phyloP scores from a whole-genome alignment of 2,329 filamentous ascomycete genomes.

The Apiospora pterosperma region DNA sequence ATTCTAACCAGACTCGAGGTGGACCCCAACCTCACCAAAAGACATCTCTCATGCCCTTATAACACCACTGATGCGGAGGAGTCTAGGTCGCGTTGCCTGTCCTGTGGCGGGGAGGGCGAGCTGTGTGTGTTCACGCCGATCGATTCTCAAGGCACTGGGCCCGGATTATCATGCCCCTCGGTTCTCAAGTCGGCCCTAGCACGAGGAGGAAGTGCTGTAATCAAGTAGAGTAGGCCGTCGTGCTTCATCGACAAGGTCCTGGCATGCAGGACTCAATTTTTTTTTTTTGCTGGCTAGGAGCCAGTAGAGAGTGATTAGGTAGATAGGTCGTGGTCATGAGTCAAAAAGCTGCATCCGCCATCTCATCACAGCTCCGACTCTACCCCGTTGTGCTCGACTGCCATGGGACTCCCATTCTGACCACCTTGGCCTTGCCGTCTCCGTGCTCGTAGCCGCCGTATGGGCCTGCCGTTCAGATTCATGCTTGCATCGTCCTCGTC shows the following conservation, averaged over 20 bases:
- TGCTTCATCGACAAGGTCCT: not conserved
- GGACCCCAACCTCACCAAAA: not conserved
- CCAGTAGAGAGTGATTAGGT: not conserved
- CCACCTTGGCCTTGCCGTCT: constrained; percentile 43
- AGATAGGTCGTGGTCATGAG: not conserved
- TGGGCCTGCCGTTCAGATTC: constrained; percentile 38
- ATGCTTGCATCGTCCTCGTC: constrained; percentile 51
- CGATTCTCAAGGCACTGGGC: not conserved
- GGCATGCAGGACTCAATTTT: not conserved
- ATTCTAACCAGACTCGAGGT: not conserved
- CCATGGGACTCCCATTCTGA: constrained; percentile 56
- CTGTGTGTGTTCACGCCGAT: not conserved
- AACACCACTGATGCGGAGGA: constrained; percentile 1
- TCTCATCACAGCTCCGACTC: constrained; percentile 48
- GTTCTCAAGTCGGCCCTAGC: not conserved
- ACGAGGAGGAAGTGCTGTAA: not conserved
- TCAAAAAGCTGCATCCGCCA: not conserved
- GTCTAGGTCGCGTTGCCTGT: not conserved
- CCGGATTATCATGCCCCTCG: not conserved
- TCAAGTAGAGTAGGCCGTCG: not conserved
- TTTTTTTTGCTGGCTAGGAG: not conserved
- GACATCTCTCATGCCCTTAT: not conserved
- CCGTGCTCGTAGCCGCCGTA: constrained; percentile 39
- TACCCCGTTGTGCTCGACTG: constrained; percentile 52
- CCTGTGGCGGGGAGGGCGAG: not conserved